Percentiles rank a stretch among this genome's conserved stretches.
Evolutionary conservation across 2,329 filamentous ascomycete genomes (phyloP).

Genomic region (Gaeumannomyces tritici): DNA sequence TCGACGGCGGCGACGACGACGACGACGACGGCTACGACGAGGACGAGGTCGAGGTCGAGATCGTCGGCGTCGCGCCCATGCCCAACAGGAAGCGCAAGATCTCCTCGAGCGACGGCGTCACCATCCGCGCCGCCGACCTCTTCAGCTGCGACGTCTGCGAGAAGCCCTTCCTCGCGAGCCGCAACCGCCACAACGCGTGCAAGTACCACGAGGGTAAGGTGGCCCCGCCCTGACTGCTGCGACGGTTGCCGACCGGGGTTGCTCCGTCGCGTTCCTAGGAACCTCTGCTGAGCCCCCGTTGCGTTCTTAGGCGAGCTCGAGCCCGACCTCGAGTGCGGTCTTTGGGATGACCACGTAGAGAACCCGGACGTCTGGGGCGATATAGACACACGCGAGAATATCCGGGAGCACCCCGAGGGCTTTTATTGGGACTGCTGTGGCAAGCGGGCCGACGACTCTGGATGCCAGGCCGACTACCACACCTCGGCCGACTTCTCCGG

Average conservation of each 20-base stretch:
- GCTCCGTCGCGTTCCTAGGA: background rate
- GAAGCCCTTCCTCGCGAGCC: constrained; percentile 6
- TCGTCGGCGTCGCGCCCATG: background rate
- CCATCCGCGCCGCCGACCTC: background rate
- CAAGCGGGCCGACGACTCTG: background rate
- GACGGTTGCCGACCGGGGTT: too few relatives aligned
- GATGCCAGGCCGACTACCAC: background rate
- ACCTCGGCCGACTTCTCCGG: background rate
- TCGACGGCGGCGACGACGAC: background rate
- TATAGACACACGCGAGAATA: constrained; percentile 9
- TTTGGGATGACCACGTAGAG: constrained; percentile 5
- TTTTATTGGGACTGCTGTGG: constrained; percentile 16
- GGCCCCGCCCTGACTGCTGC: background rate
- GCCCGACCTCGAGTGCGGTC: constrained; percentile 5
- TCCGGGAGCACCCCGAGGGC: constrained; percentile 8
- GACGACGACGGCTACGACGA: background rate
- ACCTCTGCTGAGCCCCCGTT: background rate
- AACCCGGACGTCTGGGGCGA: constrained; percentile 5
- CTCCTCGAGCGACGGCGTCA: background rate
- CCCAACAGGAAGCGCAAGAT: background rate
- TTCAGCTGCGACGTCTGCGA: background rate
- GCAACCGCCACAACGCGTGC: constrained; percentile 7
- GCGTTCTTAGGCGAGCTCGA: constrained; percentile 10
- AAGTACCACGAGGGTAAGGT: constrained; percentile 4
- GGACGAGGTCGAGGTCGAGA: background rate